Percentiles rank a stretch among this genome's conserved stretches.
phyloP scores from a whole-genome alignment of 345 rosid genomes.

The Reutealis trisperma region DNA sequence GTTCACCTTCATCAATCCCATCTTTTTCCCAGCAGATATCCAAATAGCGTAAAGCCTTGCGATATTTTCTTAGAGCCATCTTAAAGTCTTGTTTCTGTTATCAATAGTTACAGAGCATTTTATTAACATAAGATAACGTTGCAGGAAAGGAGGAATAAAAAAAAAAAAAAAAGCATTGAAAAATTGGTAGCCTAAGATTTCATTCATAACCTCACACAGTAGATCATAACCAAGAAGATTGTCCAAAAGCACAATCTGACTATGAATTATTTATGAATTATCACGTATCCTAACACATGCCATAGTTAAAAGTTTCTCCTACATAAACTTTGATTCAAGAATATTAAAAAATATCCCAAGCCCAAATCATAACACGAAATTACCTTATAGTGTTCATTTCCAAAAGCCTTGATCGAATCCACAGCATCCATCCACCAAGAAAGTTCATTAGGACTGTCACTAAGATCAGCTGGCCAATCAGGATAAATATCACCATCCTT shows the following conservation, averaged over 20 bases:
- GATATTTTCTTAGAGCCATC: constrained; percentile 94
- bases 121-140: not conserved
- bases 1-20: constrained; percentile 81
- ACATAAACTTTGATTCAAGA: not conserved
- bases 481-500: constrained; percentile 89
- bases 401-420: constrained; percentile 66
- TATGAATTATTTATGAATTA: not conserved
- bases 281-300: not conserved
- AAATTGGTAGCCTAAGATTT: not conserved
- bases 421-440: constrained; percentile 95
- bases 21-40: constrained; percentile 99
- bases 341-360: not conserved
- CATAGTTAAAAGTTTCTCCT: not conserved
- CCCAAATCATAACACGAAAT: not conserved
- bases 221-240: not conserved
- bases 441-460: constrained; percentile 56
- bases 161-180: not conserved
- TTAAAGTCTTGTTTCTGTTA: constrained; percentile 79
- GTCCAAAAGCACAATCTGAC: not conserved
- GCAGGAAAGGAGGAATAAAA: not conserved
- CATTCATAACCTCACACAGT: not conserved
- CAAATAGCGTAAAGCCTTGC: constrained; percentile 80
- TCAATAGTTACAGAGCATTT: not conserved
- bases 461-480: constrained; percentile 93
- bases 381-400: constrained; percentile 84